phyloP scores from a whole-genome alignment of 2,329 filamentous ascomycete species.

The Hirsutella minnesotensis region DNA sequence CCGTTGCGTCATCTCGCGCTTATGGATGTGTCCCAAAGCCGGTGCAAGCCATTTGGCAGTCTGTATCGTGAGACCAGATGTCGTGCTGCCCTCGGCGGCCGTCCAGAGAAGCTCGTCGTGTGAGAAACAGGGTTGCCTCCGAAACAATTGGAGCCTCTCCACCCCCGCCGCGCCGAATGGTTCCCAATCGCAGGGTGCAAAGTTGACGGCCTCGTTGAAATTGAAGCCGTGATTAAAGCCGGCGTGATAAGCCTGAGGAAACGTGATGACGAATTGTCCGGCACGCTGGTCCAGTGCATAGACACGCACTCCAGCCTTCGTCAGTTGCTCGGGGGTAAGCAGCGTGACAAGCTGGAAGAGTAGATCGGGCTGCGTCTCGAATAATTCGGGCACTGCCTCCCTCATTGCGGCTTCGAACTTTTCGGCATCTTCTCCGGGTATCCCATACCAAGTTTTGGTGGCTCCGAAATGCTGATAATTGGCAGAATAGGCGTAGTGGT shows the following conservation, averaged over 20 bases:
- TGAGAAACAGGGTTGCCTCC: conserved; percentile 90
- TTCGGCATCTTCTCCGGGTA: conserved; percentile 83
- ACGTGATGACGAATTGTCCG: conserved; percentile 92
- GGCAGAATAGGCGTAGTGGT: conserved; percentile 94
- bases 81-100: conserved; percentile 67
- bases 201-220: conserved; percentile 98
- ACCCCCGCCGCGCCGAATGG: conserved; percentile 81
- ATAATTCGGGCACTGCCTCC: conserved; percentile 88
- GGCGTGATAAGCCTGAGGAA: conserved; percentile 92
- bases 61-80: conserved; percentile 56
- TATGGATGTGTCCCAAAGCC: conserved; percentile 66
- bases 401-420: conserved; percentile 95
- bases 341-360: conserved; percentile 96
- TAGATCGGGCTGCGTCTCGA: conserved; percentile 92
- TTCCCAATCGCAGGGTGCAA: conserved; percentile 92
- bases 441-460: conserved; percentile 98
- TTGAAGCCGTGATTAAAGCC: conserved; percentile 99
- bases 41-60: conserved; percentile 93
- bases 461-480: conserved; percentile 98
- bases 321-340: conserved; percentile 82
- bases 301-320: conserved; percentile 84
- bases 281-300: conserved; percentile 94
- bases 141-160: conserved; percentile 73
- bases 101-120: conserved; percentile 92
- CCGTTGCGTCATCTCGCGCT: conserved; percentile 59